phyloP scores from a whole-genome alignment of 78 protist genomes.

The Dictyostelium capitatum region DNA sequence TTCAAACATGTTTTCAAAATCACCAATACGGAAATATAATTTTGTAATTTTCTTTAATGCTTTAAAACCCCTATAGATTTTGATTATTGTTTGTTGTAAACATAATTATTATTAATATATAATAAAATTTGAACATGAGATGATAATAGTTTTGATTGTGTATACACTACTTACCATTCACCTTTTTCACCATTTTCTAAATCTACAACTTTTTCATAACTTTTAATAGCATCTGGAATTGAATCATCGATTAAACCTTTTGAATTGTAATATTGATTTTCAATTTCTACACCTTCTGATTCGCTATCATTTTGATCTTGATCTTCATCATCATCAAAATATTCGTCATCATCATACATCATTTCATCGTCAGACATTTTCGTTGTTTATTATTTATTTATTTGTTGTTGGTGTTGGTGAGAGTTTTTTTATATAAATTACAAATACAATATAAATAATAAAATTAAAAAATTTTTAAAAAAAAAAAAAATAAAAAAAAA shows the following conservation, averaged over 20 bases:
- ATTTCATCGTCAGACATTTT: conserved; percentile 85
- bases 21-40: conserved; percentile 44
- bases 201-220: conserved; percentile 79
- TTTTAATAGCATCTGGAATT: conserved; percentile 69
- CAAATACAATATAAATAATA: background rate
- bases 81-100: background rate
- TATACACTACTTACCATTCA: conserved; percentile 86
- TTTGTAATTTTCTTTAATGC: conserved; percentile 85
- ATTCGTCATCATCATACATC: conserved; percentile 85
- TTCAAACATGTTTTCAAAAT: conserved; percentile 60
- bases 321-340: conserved; percentile 64
- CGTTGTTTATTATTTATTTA: background rate
- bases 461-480: background rate
- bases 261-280: conserved; percentile 85
- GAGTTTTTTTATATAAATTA: background rate
- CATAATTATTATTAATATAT: background rate
- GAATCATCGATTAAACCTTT: conserved; percentile 85
- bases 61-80: conserved; percentile 81
- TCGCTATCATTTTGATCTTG: conserved; percentile 74
- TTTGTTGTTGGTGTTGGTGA: background rate
- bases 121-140: background rate
- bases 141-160: background rate
- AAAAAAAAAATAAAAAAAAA: background rate
- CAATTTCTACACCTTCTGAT: conserved; percentile 74
- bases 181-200: conserved; percentile 83